Percentiles rank a stretch among this genome's conserved stretches.
These are phyloP conservation scores for Aspergillus pseudonomiae DNA, from an alignment of 2,329 filamentous ascomycete species.

Conservation along the genomic window DNA sequence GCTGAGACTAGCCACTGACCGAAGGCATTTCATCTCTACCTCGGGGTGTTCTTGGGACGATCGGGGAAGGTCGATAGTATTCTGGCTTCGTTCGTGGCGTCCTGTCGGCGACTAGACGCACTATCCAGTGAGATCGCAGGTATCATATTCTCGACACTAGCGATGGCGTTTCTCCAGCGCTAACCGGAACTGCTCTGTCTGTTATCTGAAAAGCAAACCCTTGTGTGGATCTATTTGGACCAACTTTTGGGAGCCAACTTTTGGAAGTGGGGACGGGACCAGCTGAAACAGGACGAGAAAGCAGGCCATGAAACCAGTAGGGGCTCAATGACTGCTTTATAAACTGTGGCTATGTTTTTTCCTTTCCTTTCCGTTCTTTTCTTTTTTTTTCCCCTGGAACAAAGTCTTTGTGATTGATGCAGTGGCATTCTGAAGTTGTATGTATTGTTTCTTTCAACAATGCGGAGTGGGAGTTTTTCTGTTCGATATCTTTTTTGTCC, in stretches of 20 bases:
- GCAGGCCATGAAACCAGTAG: neutral
- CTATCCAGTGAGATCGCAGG: neutral
- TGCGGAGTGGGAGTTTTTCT: neutral
- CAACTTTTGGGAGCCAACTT: neutral
- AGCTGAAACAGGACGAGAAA: neutral
- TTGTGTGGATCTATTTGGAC: neutral
- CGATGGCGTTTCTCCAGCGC: neutral
- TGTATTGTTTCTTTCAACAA: neutral
- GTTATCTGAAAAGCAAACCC: neutral
- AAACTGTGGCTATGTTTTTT: neutral
- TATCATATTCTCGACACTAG: neutral
- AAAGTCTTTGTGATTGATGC: neutral
- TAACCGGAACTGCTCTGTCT: neutral
- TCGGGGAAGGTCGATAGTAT: neutral
- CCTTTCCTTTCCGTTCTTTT: neutral
- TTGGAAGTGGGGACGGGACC: neutral
- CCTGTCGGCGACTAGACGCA: neutral
- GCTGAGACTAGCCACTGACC: constrained; percentile 23
- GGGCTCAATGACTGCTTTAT: neutral
- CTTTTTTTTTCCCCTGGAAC: neutral
- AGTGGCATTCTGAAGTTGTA: neutral
- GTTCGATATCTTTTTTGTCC: neutral
- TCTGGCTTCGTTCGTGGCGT: neutral
- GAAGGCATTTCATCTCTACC: constrained; percentile 20
- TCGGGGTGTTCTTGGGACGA: neutral